Conservation (phyloP, 208 protist species). For the Leishmania turanica region DNA sequence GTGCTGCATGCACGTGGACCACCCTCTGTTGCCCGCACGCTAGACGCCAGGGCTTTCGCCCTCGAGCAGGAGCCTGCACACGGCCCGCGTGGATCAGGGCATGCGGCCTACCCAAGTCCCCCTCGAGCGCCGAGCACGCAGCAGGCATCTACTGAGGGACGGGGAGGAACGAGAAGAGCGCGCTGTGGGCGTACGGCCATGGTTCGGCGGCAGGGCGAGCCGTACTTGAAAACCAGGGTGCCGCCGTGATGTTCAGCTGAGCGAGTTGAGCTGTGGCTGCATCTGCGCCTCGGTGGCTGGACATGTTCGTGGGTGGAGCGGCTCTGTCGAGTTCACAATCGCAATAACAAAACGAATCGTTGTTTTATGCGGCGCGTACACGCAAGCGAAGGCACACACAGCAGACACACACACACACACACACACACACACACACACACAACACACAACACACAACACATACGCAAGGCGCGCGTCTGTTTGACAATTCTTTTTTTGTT, state of each 20-base stretch:
- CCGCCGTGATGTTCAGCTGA: background rate
- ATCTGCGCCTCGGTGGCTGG: too few species aligned
- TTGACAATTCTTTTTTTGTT: too few species aligned
- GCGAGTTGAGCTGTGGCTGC: too few species aligned
- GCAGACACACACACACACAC: too few species aligned
- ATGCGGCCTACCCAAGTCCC: background rate
- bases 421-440: too few species aligned
- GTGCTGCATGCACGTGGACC: background rate
- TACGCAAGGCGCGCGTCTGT: too few species aligned
- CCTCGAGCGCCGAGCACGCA: background rate
- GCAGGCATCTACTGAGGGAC: background rate
- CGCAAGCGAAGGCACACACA: too few species aligned
- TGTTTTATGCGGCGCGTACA: too few species aligned
- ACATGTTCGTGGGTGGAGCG: too few species aligned
- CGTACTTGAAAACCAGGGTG: background rate
- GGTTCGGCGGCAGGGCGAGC: background rate
- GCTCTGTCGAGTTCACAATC: too few species aligned
- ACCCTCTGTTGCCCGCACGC: background rate
- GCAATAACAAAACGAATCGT: too few species aligned
- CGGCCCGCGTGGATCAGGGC: background rate
- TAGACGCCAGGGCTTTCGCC: background rate
- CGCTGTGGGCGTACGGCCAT: background rate
- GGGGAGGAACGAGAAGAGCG: background rate
- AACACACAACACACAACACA: too few species aligned
- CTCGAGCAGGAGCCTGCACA: background rate